Base-by-base conservation (phyloP, 495 filamentous ascomycete species). In the Penicillium odoratum region DNA sequence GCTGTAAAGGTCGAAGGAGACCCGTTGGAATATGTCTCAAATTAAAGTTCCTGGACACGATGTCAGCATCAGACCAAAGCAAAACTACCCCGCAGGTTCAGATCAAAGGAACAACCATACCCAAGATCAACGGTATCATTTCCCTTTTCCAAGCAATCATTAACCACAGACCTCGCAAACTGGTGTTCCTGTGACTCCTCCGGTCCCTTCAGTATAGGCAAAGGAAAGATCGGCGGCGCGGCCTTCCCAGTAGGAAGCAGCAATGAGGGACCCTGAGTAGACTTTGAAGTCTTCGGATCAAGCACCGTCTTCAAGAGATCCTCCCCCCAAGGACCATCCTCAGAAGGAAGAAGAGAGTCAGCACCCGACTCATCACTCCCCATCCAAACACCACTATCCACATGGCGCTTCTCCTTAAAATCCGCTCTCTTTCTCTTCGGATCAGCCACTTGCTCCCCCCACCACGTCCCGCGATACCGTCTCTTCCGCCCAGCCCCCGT, bases 321-420 rank as follows among this genome's bases (percentile, higher is more conserved):
- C 53, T 77, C 77, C 7, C 70, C 73, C 73, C 70, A 76, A 13
- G 71, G 58, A 33, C 64, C 66, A 68, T 76, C 73, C 49, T 74
- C 75, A 0, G 68, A 74, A 3, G 71, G 61, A 42, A 76, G 58
- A 29, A 71, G 51, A 36, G 66, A 74, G 26, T 72, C 69, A 1
- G 61, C 66, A 5, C 53, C 60, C 13, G 74, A 74, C 56, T 76
- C 74, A 62, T 89, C 88, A 63, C 87, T 89, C 15, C 82, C 85
- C 83, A 93, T 83, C 80, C 84, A 93, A n/a, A 93, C 85, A 53
- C 88, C 90, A 72, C 88, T 92, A 68, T 95, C 91, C n/a, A 84
- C 72, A 61, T 88, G 78, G 29, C 89, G 75, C 66, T 80, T 79
- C 34, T 78, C 77, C 57, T 74, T 78, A 48, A 79, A 78, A 31